Evolutionary conservation across 805 yeast genomes (phyloP), one percentile per base, ranked within the genome.

Genomic region (Teunomyces lycoperdinae): DNA sequence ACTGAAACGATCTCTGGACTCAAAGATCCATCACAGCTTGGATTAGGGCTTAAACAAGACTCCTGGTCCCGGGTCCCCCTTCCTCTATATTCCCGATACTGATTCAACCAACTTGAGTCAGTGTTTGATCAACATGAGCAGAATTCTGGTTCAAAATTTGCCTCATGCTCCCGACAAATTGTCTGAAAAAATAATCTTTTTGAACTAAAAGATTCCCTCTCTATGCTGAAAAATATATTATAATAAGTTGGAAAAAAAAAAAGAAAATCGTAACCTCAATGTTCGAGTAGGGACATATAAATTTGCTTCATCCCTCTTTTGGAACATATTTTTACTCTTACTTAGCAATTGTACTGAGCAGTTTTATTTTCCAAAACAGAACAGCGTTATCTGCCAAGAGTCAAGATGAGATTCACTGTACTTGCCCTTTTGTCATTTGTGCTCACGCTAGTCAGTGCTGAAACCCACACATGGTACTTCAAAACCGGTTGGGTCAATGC

Each of bases 401-500:
- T n/a, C 27, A 38, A 20, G 30, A 38, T 38, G 41, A 38, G 13
- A 24, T 24, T 38, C 41, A 38, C 30, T 24, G 9, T 38, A 16
- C 41, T 38, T 38, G 30, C 41, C 27, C 27, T 38, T 26, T 38
- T 38, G 27, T 38, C 41, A 20, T 38, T 38, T 38, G 41, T 38
- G 41, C 41, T 38, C 41, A 20, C 41, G 27, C 9, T 31, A 11
- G 34, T 56, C 41, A 50, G 54, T 14, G 79, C 77, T 26, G 67
- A 75, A 53, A 81, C 87, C 27, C 89, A 84, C 55, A 72, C 74
- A 9, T 85, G 73, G 76, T 77, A 80, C 66, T 86, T 80, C 80
- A 76, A 83, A 35, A 76, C 88, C 8, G 78, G 81, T 4, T 80
- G 84, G 86, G 86, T 77, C 56, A 67, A 56, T 73, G 86, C 83